These are phyloP conservation scores for Sclerotiophoma versabilis DNA, from an alignment of 2,329 filamentous ascomycete species.

Conservation along the genomic window DNA sequence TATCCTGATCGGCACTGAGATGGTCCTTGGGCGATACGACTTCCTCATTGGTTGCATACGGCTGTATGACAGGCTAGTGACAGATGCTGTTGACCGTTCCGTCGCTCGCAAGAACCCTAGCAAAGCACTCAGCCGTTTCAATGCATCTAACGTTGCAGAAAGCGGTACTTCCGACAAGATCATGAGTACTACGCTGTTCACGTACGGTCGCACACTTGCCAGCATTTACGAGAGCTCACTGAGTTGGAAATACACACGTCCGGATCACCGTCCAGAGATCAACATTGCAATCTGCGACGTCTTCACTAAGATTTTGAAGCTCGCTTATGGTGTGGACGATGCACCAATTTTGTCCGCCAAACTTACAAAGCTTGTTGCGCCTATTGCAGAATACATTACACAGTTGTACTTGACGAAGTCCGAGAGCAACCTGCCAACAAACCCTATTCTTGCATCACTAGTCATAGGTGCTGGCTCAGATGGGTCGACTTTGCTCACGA, in stretches of 20 bases:
- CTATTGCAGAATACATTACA: slow-evolving; percentile 77
- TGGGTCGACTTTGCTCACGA: slow-evolving; percentile 55
- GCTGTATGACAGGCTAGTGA: slow-evolving; percentile 77
- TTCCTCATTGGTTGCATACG: slow-evolving; percentile 77
- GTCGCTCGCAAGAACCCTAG: slow-evolving; percentile 68
- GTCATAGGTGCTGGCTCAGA: slow-evolving; percentile 57
- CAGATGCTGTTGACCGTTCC: slow-evolving; percentile 74
- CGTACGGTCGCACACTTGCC: slow-evolving; percentile 76
- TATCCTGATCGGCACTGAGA: slow-evolving; percentile 82
- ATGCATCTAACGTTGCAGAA: slow-evolving; percentile 59
- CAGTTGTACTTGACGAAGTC: slow-evolving; percentile 77
- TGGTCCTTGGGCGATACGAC: slow-evolving; percentile 76
- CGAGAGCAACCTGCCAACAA: slow-evolving; percentile 74
- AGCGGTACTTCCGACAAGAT: slow-evolving; percentile 80
- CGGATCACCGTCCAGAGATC: slow-evolving; percentile 72
- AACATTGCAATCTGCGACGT: slow-evolving; percentile 71
- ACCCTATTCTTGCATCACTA: slow-evolving; percentile 76
- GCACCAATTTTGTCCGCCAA: slow-evolving; percentile 55
- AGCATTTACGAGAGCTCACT: slow-evolving; percentile 86
- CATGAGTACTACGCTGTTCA: slow-evolving; percentile 73
- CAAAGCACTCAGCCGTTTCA: slow-evolving; percentile 60
- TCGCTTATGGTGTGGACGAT: slow-evolving; percentile 78
- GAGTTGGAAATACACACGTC: slow-evolving; percentile 81
- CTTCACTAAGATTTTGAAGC: slow-evolving; percentile 74
- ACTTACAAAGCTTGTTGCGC: slow-evolving; percentile 70